These are phyloP conservation scores for Uromyces viciae-fabae DNA, from an alignment of 1,284 basidiomycete genomes.

Conservation along the genomic window DNA sequence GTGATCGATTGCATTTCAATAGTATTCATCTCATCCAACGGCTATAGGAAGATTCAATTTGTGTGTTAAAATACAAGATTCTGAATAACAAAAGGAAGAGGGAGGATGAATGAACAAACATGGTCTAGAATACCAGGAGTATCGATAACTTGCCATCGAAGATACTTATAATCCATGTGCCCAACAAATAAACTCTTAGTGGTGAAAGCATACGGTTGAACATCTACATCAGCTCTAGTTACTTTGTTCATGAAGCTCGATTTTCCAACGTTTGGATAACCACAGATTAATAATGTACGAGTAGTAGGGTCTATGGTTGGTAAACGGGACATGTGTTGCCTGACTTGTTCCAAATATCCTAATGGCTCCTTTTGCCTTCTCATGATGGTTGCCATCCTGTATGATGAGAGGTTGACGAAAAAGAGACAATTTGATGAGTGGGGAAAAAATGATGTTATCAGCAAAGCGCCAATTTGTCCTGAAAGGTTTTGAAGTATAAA, in stretches of 20 bases:
- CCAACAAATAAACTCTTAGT: constrained; percentile 95
- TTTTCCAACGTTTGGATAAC: constrained; percentile 96
- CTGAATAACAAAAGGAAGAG: constrained; percentile 73
- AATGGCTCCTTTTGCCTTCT: constrained; percentile 91
- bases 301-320: constrained; percentile 94
- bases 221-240: constrained; percentile 92
- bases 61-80: neutral
- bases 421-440: neutral
- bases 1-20: constrained; percentile 99
- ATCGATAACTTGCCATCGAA: constrained; percentile 92
- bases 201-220: constrained; percentile 96
- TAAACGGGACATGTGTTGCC: constrained; percentile 92
- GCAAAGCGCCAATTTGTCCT: neutral
- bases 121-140: constrained; percentile 49
- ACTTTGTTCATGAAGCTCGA: constrained; percentile 98
- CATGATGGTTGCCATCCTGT: constrained; percentile 94
- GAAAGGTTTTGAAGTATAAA: neutral
- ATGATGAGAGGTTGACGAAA: constrained; percentile 13
- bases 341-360: constrained; percentile 92
- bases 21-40: constrained; percentile 96
- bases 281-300: constrained; percentile 89
- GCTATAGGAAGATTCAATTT: constrained; percentile 60
- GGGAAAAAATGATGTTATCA: neutral
- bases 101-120: too few species aligned
- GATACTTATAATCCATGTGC: constrained; percentile 93